Base-by-base conservation (phyloP, 257 asterid species). In the Thymus mandschuricus region DNA sequence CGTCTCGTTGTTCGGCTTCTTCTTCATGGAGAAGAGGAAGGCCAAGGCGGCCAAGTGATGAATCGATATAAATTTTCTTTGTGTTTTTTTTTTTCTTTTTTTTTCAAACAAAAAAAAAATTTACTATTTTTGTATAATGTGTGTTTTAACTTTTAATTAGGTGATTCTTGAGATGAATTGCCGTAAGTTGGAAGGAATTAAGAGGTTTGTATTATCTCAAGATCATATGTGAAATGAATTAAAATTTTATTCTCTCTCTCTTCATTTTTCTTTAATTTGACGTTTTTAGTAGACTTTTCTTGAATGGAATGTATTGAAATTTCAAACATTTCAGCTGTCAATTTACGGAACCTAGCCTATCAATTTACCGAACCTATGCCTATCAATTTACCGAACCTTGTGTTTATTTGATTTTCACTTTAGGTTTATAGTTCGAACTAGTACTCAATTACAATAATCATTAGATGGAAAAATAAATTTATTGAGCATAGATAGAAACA, bases 1-100 rank as follows among this genome's bases (percentile, higher is more conserved):
- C 1, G 21, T 84, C 28, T 89, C 96, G 10, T 55, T 87, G 75
- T 63, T 84, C 28, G 96, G 86, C 1, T 89, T 94, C 89, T 94
- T 87, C 82, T 71, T 51, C 78, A 0, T 83, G 72, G 96, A 91
- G 77, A 91, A 84, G 86, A 86, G 86, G 66, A 84, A 78, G 70
- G 44, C 78, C 61, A n/a, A 75, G 64, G 43, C 66, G 4, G 52
- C 43, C 11, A 64, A 43, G 8, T 64, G 43, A 45, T 44, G 41
- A 34, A 34, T 35, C 3, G 0, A 5, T 29, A 1, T 2, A 41
- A 1, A 1, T 8, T 5, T 1, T 41, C 6, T 8, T 29, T 57
- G 4, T n/a, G 29, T n/a, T 50, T 50, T 1, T 50, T 13, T 9
- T n/a, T 50, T 50, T n/a, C n/a, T 2, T 12, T 13, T 0, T 12